Evolutionary conservation across 1,139 yeast species (phyloP).

Genomic region (Yamadazyma buinensis): DNA sequence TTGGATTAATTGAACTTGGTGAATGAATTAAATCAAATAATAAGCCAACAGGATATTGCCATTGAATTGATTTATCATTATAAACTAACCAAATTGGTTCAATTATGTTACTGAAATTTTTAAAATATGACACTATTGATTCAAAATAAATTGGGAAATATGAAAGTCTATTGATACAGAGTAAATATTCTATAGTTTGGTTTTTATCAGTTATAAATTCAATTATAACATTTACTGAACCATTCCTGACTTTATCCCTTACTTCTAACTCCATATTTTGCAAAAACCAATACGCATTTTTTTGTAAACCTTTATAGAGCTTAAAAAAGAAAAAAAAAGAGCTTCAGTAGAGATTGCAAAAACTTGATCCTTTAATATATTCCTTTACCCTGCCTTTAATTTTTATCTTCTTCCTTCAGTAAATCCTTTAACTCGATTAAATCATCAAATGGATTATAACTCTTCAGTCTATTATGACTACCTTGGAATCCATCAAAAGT

Average conservation of each 20-base stretch:
- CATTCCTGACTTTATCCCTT: constrained; percentile 50
- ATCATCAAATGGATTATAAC: constrained; percentile 2
- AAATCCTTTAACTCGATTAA: constrained; percentile 5
- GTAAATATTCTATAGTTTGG: constrained; percentile 18
- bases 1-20: constrained; percentile 1
- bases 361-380: no score
- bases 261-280: constrained; percentile 14
- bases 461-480: background rate
- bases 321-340: no score
- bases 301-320: no score
- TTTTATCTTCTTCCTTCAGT: constrained; percentile 2
- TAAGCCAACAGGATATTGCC: constrained; percentile 81
- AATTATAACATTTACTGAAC: constrained; percentile 46
- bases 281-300: no score
- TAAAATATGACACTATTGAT: constrained; percentile 41
- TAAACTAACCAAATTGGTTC: constrained; percentile 62
- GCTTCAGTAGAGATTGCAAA: no score
- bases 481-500: constrained; percentile 12
- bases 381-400: background rate
- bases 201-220: constrained; percentile 1
- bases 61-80: constrained; percentile 60
- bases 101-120: constrained; percentile 20
- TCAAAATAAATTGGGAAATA: constrained; percentile 54
- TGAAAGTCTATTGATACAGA: constrained; percentile 39
- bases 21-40: constrained; percentile 51